phyloP scores from a whole-genome alignment of 768 basidiomycete species.

The Mycena olivaceomarginata region DNA sequence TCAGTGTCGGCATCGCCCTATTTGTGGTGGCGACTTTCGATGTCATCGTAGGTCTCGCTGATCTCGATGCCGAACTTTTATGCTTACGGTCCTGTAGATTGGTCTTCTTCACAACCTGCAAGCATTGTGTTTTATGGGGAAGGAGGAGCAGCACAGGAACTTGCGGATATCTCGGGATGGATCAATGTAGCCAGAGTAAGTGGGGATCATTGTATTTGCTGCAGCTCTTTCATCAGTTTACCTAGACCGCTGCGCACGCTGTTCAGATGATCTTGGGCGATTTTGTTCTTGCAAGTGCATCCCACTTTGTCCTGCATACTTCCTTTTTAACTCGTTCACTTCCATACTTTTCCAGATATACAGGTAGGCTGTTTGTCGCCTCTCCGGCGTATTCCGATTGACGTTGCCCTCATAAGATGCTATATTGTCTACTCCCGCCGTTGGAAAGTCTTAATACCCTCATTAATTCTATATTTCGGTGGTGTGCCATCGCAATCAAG shows the following conservation, averaged over 20 bases:
- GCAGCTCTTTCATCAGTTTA: not conserved
- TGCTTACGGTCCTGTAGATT: no score
- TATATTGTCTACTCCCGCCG: slow-evolving; percentile 20
- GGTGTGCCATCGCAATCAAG: slow-evolving; percentile 22
- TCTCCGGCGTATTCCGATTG: not conserved
- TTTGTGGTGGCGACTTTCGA: no score
- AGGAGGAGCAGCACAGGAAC: slow-evolving; percentile 16
- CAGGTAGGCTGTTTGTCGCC: slow-evolving; percentile 16
- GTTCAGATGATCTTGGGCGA: slow-evolving; percentile 11
- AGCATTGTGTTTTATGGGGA: no score
- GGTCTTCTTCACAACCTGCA: no score
- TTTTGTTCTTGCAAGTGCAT: slow-evolving; percentile 22
- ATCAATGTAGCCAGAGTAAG: slow-evolving; percentile 24
- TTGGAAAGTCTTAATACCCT: slow-evolving; percentile 21
- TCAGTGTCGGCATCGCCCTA: no score
- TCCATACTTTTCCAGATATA: slow-evolving; percentile 18
- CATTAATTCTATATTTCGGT: slow-evolving; percentile 18
- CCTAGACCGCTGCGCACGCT: slow-evolving; percentile 2
- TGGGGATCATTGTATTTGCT: slow-evolving; percentile 2
- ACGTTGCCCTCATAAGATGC: slow-evolving; percentile 3
- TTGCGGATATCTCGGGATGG: slow-evolving; percentile 17
- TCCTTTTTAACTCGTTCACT: slow-evolving; percentile 1
- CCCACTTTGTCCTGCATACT: slow-evolving; percentile 5
- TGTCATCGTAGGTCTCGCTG: no score
- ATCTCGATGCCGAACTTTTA: no score